Evolutionary conservation across 208 protist species (phyloP).

Genomic region (Sergeia podlipaevii): DNA sequence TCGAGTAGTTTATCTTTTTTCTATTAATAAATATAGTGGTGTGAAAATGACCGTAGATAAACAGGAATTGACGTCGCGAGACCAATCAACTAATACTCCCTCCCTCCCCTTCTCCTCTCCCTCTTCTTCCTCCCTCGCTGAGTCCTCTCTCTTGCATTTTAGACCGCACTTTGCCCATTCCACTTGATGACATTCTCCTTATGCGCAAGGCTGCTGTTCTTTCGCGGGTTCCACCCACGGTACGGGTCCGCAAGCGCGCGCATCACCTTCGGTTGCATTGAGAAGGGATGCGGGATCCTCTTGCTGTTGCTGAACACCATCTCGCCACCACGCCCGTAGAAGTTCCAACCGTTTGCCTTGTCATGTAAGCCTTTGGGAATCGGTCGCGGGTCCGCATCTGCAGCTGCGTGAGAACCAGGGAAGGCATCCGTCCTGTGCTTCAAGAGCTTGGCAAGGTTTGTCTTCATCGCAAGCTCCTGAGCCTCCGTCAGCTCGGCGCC

Average conservation of each 20-base stretch:
- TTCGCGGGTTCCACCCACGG: slow-evolving; percentile 65
- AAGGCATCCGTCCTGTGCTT: slow-evolving; percentile 20
- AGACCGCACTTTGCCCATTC: slow-evolving; percentile 79
- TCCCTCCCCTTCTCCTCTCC: no score
- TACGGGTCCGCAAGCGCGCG: slow-evolving; percentile 67
- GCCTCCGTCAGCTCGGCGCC: slow-evolving; percentile 42
- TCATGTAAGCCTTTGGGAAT: slow-evolving; percentile 81
- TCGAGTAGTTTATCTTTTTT: no score
- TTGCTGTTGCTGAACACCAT: slow-evolving; percentile 79
- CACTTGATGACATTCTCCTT: slow-evolving; percentile 85
- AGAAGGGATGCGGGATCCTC: slow-evolving; percentile 54
- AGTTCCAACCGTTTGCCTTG: slow-evolving; percentile 79
- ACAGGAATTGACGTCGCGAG: no score
- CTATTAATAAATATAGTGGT: no score
- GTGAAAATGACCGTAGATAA: no score
- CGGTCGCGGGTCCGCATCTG: slow-evolving; percentile 69
- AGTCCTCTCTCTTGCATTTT: no score
- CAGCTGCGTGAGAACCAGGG: slow-evolving; percentile 20
- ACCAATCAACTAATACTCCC: no score
- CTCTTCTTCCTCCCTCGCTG: no score
- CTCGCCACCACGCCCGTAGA: slow-evolving; percentile 75
- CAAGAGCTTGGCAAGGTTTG: slow-evolving; percentile 21
- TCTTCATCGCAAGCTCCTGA: slow-evolving; percentile 44
- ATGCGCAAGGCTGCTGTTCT: slow-evolving; percentile 81
- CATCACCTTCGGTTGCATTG: slow-evolving; percentile 86